phyloP scores from a whole-genome alignment of 805 yeast genomes.

The Metschnikowia anglica region DNA sequence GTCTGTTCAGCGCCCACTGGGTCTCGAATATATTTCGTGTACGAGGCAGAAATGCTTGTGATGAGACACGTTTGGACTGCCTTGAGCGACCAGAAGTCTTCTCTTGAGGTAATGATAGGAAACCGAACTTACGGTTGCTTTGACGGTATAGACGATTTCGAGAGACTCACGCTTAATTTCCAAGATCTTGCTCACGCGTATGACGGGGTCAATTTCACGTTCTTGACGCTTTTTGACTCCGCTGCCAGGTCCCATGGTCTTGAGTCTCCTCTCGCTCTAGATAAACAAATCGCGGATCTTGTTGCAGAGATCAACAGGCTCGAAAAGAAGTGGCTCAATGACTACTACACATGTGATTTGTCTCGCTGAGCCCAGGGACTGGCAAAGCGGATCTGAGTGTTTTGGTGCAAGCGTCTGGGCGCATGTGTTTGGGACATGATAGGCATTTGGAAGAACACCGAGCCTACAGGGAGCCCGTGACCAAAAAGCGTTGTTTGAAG shows the following conservation, averaged over 20 bases:
- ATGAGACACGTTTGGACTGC: background rate
- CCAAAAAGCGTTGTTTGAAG: no score
- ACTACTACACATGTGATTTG: background rate
- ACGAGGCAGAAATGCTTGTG: conserved; percentile 8
- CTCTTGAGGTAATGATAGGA: background rate
- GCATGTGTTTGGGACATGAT: no score
- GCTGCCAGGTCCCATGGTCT: background rate
- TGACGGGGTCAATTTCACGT: conserved; percentile 1
- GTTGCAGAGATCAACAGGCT: background rate
- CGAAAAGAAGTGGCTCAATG: background rate
- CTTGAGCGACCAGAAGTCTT: background rate
- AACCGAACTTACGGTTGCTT: background rate
- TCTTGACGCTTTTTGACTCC: background rate
- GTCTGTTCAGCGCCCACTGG: background rate
- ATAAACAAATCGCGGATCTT: background rate
- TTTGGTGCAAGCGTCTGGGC: no score
- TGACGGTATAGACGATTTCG: background rate
- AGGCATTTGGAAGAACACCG: no score
- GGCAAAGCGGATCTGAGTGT: no score
- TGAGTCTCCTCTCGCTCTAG: background rate
- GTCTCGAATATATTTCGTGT: background rate
- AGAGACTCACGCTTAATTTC: background rate
- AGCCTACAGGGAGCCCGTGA: no score
- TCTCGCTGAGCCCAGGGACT: no score
- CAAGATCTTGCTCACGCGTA: background rate